Percentiles rank a stretch among this genome's conserved stretches.
These are phyloP conservation scores for Alternaria postmessia DNA, from an alignment of 2,329 filamentous ascomycete species.

Conservation along the genomic window DNA sequence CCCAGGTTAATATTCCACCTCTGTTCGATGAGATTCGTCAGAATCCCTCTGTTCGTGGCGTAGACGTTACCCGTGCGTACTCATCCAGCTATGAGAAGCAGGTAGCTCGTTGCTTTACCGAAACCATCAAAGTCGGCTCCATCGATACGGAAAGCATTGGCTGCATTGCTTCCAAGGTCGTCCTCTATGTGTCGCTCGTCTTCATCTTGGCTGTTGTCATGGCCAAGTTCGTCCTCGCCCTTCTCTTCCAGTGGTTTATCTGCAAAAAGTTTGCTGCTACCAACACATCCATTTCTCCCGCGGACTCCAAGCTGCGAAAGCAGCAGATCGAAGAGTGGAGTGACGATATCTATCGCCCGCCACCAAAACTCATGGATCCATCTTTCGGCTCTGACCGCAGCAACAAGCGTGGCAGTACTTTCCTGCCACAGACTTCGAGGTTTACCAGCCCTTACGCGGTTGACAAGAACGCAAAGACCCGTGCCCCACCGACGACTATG, in stretches of 20 bases:
- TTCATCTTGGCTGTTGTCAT: constrained; percentile 91
- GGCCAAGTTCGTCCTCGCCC: constrained; percentile 85
- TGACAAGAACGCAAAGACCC: constrained; percentile 65
- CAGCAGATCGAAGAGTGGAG: constrained; percentile 98
- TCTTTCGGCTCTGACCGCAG: constrained; percentile 70
- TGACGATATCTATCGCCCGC: constrained; percentile 94
- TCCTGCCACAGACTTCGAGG: constrained; percentile 91
- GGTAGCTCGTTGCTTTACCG: constrained; percentile 84
- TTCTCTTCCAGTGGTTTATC: constrained; percentile 97
- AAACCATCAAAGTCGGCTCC: constrained; percentile 95
- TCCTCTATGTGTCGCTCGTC: constrained; percentile 89
- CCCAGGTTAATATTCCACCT: constrained; percentile 76
- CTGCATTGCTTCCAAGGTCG: constrained; percentile 96
- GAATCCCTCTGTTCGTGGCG: constrained; percentile 75
- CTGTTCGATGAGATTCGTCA: constrained; percentile 82
- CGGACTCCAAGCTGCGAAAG: constrained; percentile 82
- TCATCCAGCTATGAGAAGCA: constrained; percentile 80
- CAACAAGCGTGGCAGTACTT: constrained; percentile 82
- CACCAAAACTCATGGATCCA: constrained; percentile 79
- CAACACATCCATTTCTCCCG: constrained; percentile 80
- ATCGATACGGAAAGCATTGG: constrained; percentile 96
- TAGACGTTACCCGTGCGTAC: constrained; percentile 89
- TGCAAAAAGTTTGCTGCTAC: constrained; percentile 82
- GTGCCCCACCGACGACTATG: constrained; percentile 85
- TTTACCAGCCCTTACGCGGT: constrained; percentile 90